Evolutionary conservation across 1,284 basidiomycete genomes (phyloP).

Genomic region (Apiotrichum porosum): DNA sequence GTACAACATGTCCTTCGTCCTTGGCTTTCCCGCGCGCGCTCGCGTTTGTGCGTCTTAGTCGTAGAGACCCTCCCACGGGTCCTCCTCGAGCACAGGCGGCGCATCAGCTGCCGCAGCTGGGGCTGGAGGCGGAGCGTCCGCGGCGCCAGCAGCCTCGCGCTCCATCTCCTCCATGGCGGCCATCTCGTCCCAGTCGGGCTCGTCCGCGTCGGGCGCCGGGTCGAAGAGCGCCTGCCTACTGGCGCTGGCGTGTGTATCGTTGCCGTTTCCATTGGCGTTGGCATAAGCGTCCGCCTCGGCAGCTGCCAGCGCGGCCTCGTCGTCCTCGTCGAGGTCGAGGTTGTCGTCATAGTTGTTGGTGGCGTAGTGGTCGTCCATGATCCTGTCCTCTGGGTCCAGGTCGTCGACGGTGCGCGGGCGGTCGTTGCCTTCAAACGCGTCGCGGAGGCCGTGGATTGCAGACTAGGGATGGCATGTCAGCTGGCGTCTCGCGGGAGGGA

Average conservation of each 20-base stretch:
- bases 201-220: conserved; percentile 12
- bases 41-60: too few species aligned
- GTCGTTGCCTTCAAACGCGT: conserved; percentile 58
- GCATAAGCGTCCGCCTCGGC: conserved; percentile 5
- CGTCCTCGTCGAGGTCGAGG: neutral
- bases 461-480: too few species aligned
- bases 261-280: too few species aligned
- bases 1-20: neutral
- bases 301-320: conserved; percentile 4
- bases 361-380: neutral
- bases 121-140: neutral
- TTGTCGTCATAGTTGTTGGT: neutral
- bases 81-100: conserved; percentile 21
- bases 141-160: conserved; percentile 20
- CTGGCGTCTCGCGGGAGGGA: too few species aligned
- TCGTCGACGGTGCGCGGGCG: conserved; percentile 31
- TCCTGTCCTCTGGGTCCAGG: conserved; percentile 31
- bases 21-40: neutral
- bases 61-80: conserved; percentile 18
- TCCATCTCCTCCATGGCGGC: conserved; percentile 15
- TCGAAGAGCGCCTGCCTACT: conserved; percentile 36
- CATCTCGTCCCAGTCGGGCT: conserved; percentile 1
- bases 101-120: neutral
- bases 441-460: conserved; percentile 47
- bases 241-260: too few species aligned